Percentiles rank a stretch among this genome's conserved stretches.
These are phyloP conservation scores for Pyricularia sp. DNA, from an alignment of 2,329 filamentous ascomycete genomes.

Conservation along the genomic window DNA sequence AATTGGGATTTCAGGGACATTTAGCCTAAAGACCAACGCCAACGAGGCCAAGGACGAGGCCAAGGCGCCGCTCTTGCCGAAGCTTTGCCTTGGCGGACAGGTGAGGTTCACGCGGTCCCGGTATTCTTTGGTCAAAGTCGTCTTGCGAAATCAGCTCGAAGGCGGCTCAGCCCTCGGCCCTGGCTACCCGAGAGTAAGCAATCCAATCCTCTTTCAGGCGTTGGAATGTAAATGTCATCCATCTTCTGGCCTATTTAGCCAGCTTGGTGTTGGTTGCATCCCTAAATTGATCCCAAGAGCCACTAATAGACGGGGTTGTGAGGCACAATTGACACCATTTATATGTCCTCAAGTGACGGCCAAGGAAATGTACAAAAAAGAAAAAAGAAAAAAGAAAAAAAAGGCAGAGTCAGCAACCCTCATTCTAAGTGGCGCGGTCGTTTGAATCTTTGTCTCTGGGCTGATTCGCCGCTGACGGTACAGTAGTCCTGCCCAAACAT, in stretches of 20 bases:
- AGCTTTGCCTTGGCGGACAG: neutral
- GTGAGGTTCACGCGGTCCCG: neutral
- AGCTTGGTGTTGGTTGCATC: neutral
- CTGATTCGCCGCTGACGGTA: neutral
- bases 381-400: no score
- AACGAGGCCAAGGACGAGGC: slow-evolving; percentile 4
- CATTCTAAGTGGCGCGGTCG: neutral
- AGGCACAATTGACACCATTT: neutral
- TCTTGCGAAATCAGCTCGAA: neutral
- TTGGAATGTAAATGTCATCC: no score
- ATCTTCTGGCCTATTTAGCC: neutral
- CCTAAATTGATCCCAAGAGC: neutral
- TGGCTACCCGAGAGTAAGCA: neutral
- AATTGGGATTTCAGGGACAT: neutral
- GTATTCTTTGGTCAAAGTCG: neutral
- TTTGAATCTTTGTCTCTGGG: neutral
- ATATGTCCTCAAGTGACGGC: neutral
- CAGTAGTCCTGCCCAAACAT: neutral
- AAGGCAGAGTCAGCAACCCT: neutral
- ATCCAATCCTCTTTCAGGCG: neutral
- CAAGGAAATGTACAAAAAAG: no score
- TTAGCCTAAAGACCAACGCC: slow-evolving; percentile 2
- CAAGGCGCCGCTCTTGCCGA: neutral
- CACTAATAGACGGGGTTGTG: neutral
- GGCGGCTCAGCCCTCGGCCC: neutral